Conservation (phyloP, 805 yeast species). For the Myxozyma monticola region DNA sequence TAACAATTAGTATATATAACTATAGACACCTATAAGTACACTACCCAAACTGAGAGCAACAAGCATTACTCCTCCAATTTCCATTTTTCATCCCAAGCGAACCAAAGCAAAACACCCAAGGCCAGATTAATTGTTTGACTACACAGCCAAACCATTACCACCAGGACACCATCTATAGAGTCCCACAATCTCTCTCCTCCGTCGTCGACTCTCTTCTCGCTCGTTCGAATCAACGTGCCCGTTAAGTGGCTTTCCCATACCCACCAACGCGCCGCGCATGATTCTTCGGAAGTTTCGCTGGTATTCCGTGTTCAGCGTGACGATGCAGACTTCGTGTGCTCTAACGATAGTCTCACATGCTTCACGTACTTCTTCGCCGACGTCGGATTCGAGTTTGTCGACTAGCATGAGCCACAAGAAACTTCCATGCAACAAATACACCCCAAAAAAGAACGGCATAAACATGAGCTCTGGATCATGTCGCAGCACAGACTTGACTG, state of each 20-base stretch:
- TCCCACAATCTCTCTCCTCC: constrained; percentile 39
- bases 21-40: too few relatives aligned
- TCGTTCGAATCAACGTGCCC: constrained; percentile 30
- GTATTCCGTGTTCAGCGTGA: constrained; percentile 36
- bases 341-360: constrained; percentile 38
- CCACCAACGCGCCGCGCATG: constrained; percentile 36
- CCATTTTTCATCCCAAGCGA: too few relatives aligned
- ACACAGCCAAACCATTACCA: background rate
- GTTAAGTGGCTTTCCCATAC: constrained; percentile 33
- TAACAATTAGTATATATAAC: too few relatives aligned
- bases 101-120: too few relatives aligned
- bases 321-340: constrained; percentile 39
- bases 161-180: too few relatives aligned
- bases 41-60: too few relatives aligned
- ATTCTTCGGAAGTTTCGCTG: constrained; percentile 37
- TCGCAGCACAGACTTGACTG: constrained; percentile 31
- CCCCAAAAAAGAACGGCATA: constrained; percentile 39
- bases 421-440: constrained; percentile 36
- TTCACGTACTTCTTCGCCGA: constrained; percentile 31
- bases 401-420: constrained; percentile 35
- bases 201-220: constrained; percentile 33
- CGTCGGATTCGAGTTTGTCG: constrained; percentile 33
- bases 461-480: constrained; percentile 35
- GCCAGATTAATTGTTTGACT: too few relatives aligned
- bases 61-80: too few relatives aligned